These are phyloP conservation scores for Quercus engelmannii DNA, from an alignment of 306 rosid genomes.

Conservation along the genomic window DNA sequence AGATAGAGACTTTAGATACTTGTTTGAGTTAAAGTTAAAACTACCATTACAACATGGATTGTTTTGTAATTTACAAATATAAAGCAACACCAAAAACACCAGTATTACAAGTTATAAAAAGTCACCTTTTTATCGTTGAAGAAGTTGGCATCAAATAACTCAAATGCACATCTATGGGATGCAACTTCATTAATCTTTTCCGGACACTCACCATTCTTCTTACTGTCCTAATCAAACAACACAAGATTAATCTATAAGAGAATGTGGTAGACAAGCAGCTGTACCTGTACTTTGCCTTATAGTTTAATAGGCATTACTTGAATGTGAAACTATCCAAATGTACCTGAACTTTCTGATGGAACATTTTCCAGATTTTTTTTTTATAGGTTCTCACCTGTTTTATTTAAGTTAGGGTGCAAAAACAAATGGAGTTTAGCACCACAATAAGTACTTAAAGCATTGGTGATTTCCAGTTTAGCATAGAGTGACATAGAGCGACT, in stretches of 20 bases:
- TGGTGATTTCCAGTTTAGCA: background rate
- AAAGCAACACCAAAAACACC: background rate
- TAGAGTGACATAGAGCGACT: background rate
- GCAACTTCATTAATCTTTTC: constrained; percentile 15
- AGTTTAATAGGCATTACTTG: background rate
- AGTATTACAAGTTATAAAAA: background rate
- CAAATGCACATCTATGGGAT: constrained; percentile 41
- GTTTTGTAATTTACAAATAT: background rate
- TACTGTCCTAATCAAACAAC: constrained; percentile 45
- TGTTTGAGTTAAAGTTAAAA: background rate
- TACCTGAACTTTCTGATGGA: constrained; percentile 45
- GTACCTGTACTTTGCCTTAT: background rate
- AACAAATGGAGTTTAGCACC: background rate
- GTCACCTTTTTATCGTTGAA: constrained; percentile 51
- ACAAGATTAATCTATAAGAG: background rate
- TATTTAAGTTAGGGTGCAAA: constrained; percentile 18
- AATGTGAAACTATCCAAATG: constrained; percentile 13
- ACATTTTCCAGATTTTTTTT: constrained; percentile 37
- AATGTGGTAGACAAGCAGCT: background rate
- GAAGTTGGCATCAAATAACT: constrained; percentile 61
- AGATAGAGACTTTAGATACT: constrained; percentile 3
- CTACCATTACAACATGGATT: background rate
- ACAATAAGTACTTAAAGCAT: background rate
- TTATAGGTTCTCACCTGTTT: constrained; percentile 36
- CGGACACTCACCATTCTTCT: constrained; percentile 23